phyloP scores from a whole-genome alignment of 2,329 filamentous ascomycete genomes.

The Thermomyces lanuginosus region DNA sequence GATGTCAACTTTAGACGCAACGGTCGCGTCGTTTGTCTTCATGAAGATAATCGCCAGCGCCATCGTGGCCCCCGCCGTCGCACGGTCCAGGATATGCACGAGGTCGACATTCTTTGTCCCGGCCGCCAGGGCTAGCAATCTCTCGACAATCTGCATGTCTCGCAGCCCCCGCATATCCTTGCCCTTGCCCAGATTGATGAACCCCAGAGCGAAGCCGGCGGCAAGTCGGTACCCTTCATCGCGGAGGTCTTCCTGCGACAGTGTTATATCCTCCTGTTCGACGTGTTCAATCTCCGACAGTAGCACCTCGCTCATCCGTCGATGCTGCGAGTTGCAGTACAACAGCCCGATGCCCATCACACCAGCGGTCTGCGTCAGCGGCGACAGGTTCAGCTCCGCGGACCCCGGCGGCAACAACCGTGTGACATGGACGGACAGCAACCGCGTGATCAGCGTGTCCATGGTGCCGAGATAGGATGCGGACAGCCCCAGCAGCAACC shows the following conservation, averaged over 20 bases:
- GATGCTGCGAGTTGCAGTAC: slow-evolving; percentile 89
- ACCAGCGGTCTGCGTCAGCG: slow-evolving; percentile 83
- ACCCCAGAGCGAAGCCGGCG: slow-evolving; percentile 79
- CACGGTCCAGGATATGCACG: slow-evolving; percentile 83
- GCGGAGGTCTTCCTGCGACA: slow-evolving; percentile 58
- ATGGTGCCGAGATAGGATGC: slow-evolving; percentile 93
- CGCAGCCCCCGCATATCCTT: slow-evolving; percentile 74
- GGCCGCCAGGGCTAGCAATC: slow-evolving; percentile 69
- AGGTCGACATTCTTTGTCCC: slow-evolving; percentile 80
- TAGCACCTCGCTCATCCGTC: slow-evolving; percentile 98
- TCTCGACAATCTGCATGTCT: slow-evolving; percentile 84
- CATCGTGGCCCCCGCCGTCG: slow-evolving; percentile 81
- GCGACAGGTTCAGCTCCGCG: slow-evolving; percentile 83
- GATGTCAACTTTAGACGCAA: slow-evolving; percentile 84
- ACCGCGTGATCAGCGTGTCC: slow-evolving; percentile 84
- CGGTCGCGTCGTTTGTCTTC: slow-evolving; percentile 77
- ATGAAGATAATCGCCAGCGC: slow-evolving; percentile 87
- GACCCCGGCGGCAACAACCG: slow-evolving; percentile 84
- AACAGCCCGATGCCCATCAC: slow-evolving; percentile 93
- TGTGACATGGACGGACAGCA: slow-evolving; percentile 90
- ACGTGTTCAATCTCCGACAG: slow-evolving; percentile 88
- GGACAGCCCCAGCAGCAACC: slow-evolving; percentile 76
- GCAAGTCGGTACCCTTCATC: slow-evolving; percentile 95
- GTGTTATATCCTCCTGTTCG: slow-evolving; percentile 55
- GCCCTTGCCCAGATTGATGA: slow-evolving; percentile 89